Base-by-base conservation (phyloP, 2,329 filamentous ascomycete species). In the Ophiocordyceps sinensis region DNA sequence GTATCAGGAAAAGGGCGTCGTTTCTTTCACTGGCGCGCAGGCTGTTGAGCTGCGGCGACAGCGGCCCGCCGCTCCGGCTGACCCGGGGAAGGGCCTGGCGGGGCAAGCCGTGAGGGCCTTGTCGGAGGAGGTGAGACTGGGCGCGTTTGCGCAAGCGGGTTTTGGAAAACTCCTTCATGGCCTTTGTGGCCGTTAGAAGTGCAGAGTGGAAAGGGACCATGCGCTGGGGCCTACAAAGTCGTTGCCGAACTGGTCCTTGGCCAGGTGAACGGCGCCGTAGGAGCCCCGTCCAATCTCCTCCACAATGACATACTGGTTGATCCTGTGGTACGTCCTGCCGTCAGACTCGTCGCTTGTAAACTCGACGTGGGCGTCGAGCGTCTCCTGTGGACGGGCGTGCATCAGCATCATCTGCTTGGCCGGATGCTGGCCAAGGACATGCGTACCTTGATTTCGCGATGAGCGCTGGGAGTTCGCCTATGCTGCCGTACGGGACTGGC, bases 91-190 rank as follows among this genome's bases (percentile, higher is more conserved):
- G 44, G 44, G 53, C 36, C 47, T 57, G 47, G 39, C 53, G 47
- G 43, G 55, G 51, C 43, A 61, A 49, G 13, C 57, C 54, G n/a
- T 53, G 50, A 26, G 61, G 71, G 15, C 58, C 68, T 45, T 62
- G 64, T 39, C 62, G 79, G 37, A 98, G 71, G 44, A 95, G 79
- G 58, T 91, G 82, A 12, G 88, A 94, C 56, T 95, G 87, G 14
- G 84, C 86, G 42, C 87, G 82, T 64, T 89, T 94, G 39, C 88
- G 79, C 41, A 98, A 68, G 30, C 88, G 79, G 2, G 85, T 78
- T 58, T 98, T 98, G 44, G 89, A 96, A 62, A 98, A 96, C 56
- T 96, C 88, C 62, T 98, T 98, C 56, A 96, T 77, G 43, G 91
- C 89, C 88, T 94, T 55, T 41, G 41, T 45, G 50, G 7, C 46